Evolutionary conservation across 2,329 filamentous ascomycete species (phyloP).

Genomic region (Ophiostoma novo-ulmi): DNA sequence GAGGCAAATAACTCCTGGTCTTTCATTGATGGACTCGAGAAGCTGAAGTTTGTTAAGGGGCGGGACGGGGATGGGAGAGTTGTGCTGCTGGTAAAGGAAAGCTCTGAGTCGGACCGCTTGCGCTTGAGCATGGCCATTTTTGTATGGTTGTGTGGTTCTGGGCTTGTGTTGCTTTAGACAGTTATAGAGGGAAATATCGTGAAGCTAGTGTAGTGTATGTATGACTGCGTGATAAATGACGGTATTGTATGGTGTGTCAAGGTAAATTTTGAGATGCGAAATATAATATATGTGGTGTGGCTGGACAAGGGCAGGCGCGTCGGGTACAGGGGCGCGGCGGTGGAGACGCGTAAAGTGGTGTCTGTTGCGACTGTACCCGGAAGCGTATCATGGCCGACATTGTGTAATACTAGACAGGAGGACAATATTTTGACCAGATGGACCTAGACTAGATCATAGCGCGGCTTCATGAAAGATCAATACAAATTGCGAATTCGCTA

Average conservation of each 20-base stretch:
- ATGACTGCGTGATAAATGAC: background rate
- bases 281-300: background rate
- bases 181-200: background rate
- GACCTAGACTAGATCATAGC: no score
- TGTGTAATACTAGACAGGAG: no score
- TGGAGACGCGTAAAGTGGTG: slow-evolving; percentile 17
- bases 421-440: no score
- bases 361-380: background rate
- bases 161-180: background rate
- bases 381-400: background rate
- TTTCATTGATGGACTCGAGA: slow-evolving; percentile 29
- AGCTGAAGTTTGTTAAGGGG: slow-evolving; percentile 31
- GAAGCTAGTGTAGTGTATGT: background rate
- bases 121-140: slow-evolving; percentile 55
- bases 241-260: background rate
- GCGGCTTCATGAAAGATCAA: no score
- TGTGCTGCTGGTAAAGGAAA: slow-evolving; percentile 43
- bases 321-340: background rate
- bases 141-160: background rate
- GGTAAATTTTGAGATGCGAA: background rate
- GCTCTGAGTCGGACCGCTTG: slow-evolving; percentile 57
- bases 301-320: background rate
- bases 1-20: slow-evolving; percentile 33
- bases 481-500: no score
- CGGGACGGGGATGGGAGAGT: slow-evolving; percentile 41